Base-by-base conservation (phyloP, 2,329 filamentous ascomycete species). In the Penicillium sp. region DNA sequence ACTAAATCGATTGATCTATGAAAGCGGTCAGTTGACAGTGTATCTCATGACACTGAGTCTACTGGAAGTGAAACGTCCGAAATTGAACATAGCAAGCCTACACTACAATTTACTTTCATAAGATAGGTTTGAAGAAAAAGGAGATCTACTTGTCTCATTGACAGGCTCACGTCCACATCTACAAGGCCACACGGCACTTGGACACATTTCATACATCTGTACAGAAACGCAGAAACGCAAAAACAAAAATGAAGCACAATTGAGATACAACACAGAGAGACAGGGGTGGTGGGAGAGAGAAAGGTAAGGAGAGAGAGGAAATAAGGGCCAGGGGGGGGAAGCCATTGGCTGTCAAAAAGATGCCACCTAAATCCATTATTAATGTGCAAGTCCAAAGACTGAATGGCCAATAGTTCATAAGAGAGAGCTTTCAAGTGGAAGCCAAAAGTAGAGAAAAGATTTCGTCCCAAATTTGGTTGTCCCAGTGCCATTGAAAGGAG, bases 391-490 rank as follows among this genome's bases (percentile, higher is more conserved):
- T 48, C 39, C 55, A 58, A 57, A 59, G 53, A 49, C 43, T 21
- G 21, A 49, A 58, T 60, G 61, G 58, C 64, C 63, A 64, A 54
- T 59, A 58, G 61, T 59, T 41, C 44, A 49, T 62, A 53, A 57
- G 50, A 64, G 60, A 59, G 60, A 58, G 47, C 49, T 57, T 57
- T 50, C 50, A 53, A 47, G 23, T 39, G 58, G 55, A 60, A 42
- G 49, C 48, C 49, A 53, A 53, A 38, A 42, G 41, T 53, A 53
- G 43, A 43, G 57, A 61, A 62, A 61, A 49, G 41, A 48, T 25
- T 55, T 61, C 52, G 42, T 64, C 62, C 61, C 63, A 66, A 54
- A 55, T 66, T 63, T 61, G 56, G 52, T 60, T 56, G 49, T 66
- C 63, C 57, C 53, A 61, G 45, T 62, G 62, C 56, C 64, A 60